Base-by-base conservation (phyloP, 345 rosid genomes). In the Microthlaspi erraticum region DNA sequence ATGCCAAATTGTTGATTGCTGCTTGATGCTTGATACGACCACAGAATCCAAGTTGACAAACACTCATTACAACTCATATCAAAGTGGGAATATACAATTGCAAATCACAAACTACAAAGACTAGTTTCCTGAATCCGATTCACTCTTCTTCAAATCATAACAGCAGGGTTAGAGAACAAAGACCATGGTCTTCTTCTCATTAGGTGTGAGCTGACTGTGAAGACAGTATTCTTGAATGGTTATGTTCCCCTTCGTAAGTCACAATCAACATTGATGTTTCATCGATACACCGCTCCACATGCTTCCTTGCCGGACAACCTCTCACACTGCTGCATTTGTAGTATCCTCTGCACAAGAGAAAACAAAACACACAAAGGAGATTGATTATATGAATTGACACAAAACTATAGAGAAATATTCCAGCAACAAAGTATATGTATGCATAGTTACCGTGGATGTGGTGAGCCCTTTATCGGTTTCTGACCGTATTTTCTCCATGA, bases 401-500 rank as follows among this genome's bases (percentile, higher is more conserved):
- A 62, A 10, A 16, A 1, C 29, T 44, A 26, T 2, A 0, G 5
- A 33, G 29, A 1, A 61, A 13, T 14, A 45, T 18, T 55, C 1
- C 38, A 36, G 10, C 64, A 38, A 14, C 17, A 26, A 8, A 8
- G 29, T 26, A 26, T 26, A 26, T 26, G 29, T 2, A 17, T 44
- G 38, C 43, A 60, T 31, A 41, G 2, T 38, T 81, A 86, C 96
- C 96, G 85, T 20, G 96, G 96, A 76, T 87, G 91, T 10, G 92
- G 91, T 75, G 96, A 85, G 13, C 92, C 92, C 62, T 89, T 89
- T 23, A 89, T 89, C 2, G 96, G 96, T 72, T 89, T 89, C 72
- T 89, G 96, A 12, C 96, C 96, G 46, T 89, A 89, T 64, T 89
- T 89, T 69, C 91, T 87, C 96, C 96, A 89, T 31, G 96, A 83